Conservation (phyloP, 306 rosid genomes). For the Corylus avellana region DNA sequence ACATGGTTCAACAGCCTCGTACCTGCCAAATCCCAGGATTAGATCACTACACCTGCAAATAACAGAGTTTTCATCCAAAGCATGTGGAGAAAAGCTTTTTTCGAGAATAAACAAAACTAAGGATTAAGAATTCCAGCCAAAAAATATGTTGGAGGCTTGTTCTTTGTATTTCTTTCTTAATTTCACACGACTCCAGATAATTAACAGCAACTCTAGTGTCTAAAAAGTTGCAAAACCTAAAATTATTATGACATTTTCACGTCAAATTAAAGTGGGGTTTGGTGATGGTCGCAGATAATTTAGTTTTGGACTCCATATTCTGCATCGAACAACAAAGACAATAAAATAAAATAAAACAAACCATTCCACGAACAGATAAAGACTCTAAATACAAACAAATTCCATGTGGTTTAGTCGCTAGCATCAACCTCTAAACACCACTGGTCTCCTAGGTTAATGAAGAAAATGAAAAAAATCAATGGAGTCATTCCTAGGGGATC, state of each 20-base stretch:
- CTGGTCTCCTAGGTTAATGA: too few species aligned
- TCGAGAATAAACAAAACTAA: background rate
- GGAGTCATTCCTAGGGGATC: too few species aligned
- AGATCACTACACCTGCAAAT: slow-evolving; percentile 20
- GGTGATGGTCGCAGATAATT: background rate
- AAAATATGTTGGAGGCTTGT: slow-evolving; percentile 1
- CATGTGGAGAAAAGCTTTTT: background rate
- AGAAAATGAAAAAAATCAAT: too few species aligned
- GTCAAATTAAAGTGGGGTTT: background rate
- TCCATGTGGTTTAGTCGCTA: too few species aligned
- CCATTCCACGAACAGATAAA: too few species aligned
- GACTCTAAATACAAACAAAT: too few species aligned
- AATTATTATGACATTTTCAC: background rate
- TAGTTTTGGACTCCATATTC: background rate
- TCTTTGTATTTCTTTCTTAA: slow-evolving; percentile 1
- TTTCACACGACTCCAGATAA: background rate
- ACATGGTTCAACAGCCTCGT: slow-evolving; percentile 78
- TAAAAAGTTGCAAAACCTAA: background rate
- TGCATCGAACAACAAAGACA: too few species aligned
- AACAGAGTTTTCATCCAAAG: background rate
- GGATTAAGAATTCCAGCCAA: background rate
- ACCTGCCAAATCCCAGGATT: slow-evolving; percentile 65
- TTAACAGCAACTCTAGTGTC: background rate
- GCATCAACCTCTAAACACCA: too few species aligned
- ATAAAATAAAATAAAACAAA: too few species aligned